Base-by-base conservation (phyloP, 2,329 filamentous ascomycete genomes). In the Huntiella bhutanensis region DNA sequence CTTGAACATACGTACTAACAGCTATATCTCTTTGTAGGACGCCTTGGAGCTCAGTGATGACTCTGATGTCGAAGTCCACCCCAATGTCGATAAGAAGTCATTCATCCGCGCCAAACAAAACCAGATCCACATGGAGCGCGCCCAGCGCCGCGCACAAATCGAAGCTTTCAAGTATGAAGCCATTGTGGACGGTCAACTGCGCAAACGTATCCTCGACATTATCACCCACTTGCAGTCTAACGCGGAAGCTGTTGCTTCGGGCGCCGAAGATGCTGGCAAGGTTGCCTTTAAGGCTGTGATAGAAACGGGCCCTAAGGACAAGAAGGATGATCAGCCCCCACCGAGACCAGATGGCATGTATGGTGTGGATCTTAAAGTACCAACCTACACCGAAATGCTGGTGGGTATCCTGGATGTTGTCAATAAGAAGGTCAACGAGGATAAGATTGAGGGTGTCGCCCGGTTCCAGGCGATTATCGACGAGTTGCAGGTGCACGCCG, bases 101-200 rank as follows among this genome's bases (percentile, higher is more conserved):
- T 98, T 98, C 64, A 98, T 98, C 61, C 84, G 88, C 53, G 92
- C 91, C 53, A 98, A 98, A 66, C 91, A 96, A 67, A 81, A 79
- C 55, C 87, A 98, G 65, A 98, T 98, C 56, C 91, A 98, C 62
- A 77, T 87, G 58, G 81, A 95, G 60, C 80, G 91, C 47, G 70
- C 78, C 54, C 81, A 92, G 57, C 80, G 91, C 48, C 84, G 82
- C 59, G 77, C 82, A 55, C 80, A 93, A 57, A 96, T 98, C 60
- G 79, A 82, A 56, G 91, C 85, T 5, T 71, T 91, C 54, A 88
- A 88, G 64, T 96, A 94, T 63, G 91, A 92, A 64, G 80, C 82
- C 51, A 74, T 84, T 56, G 80, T 98, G 66, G 96, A 98, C 63
- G 83, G 95, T 66, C 84, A 83, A 43, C 72, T 98, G 22, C 73